These are phyloP conservation scores for Fraxinus excelsior DNA, from an alignment of 257 asterid genomes.

Conservation along the genomic window DNA sequence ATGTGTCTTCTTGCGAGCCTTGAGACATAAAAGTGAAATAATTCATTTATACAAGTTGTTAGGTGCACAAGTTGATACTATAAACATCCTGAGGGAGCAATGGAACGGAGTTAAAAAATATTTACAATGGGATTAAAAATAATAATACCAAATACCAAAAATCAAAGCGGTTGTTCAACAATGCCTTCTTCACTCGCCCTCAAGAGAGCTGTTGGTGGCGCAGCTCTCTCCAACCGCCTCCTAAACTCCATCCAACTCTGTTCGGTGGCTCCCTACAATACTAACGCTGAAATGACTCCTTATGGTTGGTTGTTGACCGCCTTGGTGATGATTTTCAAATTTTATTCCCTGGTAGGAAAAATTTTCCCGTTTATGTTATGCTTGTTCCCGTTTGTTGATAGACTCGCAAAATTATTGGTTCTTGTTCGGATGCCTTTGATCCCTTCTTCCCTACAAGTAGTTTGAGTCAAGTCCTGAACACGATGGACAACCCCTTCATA, in stretches of 20 bases:
- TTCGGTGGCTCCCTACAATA: constrained; percentile 32
- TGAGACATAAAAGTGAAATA: too few species aligned
- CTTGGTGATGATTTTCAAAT: constrained; percentile 34
- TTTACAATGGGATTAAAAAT: too few species aligned
- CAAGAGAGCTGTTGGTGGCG: constrained; percentile 25
- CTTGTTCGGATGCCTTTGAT: constrained; percentile 50
- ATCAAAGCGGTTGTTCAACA: not conserved
- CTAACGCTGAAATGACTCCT: constrained; percentile 34
- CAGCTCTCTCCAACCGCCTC: constrained; percentile 26
- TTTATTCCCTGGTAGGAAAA: constrained; percentile 33
- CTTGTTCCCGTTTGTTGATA: not conserved
- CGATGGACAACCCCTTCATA: constrained; percentile 49
- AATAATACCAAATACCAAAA: not conserved
- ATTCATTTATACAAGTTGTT: too few species aligned
- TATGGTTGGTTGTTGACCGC: constrained; percentile 24
- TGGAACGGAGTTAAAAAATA: too few species aligned
- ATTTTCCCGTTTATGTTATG: not conserved
- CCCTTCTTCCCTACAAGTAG: constrained; percentile 65
- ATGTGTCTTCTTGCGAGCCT: too few species aligned
- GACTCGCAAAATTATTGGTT: not conserved
- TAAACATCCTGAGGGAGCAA: too few species aligned
- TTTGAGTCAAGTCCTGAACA: constrained; percentile 63
- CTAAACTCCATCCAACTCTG: constrained; percentile 3
- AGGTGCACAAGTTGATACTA: too few species aligned
- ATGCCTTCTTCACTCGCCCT: constrained; percentile 43